These are phyloP conservation scores for Monilinia polystroma DNA, from an alignment of 2,329 filamentous ascomycete species.

Conservation along the genomic window DNA sequence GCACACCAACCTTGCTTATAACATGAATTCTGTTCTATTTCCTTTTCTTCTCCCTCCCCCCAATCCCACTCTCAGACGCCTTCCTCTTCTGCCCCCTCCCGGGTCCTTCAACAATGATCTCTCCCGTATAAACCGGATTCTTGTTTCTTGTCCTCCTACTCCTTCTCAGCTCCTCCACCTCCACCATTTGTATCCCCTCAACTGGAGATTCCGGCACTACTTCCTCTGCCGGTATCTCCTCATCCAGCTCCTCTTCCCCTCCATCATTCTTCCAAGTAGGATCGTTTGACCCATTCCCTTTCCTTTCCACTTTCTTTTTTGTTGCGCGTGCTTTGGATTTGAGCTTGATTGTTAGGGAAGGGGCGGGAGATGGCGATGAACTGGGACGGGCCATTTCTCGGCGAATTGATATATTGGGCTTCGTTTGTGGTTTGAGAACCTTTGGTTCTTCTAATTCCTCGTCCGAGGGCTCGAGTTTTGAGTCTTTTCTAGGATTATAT, in stretches of 20 bases:
- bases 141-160: slow-evolving; percentile 16
- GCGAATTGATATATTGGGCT: background rate
- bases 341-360: background rate
- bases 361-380: background rate
- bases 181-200: background rate
- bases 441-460: background rate
- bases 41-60: background rate
- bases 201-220: background rate
- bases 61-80: too few relatives aligned
- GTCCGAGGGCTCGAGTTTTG: background rate
- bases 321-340: background rate
- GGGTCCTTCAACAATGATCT: background rate
- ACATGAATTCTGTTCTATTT: background rate
- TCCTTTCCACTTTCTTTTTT: background rate
- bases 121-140: slow-evolving; percentile 3
- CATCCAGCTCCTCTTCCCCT: background rate
- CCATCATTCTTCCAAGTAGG: background rate
- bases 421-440: background rate
- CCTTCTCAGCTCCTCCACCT: background rate
- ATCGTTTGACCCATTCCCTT: background rate
- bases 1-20: background rate
- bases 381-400: background rate
- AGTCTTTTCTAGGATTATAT: background rate
- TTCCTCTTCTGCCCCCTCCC: slow-evolving; percentile 3
- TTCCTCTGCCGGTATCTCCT: background rate